phyloP scores from a whole-genome alignment of 2,329 filamentous ascomycete species.

The Chrysoporthe cubensis region DNA sequence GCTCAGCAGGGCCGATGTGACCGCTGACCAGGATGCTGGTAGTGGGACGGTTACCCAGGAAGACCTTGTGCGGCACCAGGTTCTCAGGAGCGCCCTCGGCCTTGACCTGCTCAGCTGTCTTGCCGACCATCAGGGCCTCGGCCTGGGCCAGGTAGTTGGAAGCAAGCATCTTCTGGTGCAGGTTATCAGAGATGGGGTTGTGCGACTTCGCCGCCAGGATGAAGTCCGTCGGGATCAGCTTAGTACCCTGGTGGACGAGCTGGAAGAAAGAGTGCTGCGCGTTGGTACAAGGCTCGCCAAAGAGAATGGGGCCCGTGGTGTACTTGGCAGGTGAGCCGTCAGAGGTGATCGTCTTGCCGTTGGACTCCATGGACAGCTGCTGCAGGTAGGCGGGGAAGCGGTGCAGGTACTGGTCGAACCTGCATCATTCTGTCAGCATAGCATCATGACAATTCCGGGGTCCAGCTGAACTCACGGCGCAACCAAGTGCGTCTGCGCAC shows the following conservation, averaged over 20 bases:
- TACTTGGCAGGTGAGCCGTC: slow-evolving; percentile 92
- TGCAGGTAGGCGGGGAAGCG: slow-evolving; percentile 99
- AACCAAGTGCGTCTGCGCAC: slow-evolving; percentile 95
- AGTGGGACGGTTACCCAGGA: slow-evolving; percentile 95
- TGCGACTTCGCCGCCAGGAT: slow-evolving; percentile 95
- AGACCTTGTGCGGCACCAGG: slow-evolving; percentile 97
- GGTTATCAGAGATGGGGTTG: slow-evolving; percentile 89
- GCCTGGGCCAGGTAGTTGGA: slow-evolving; percentile 92
- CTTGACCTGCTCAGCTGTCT: slow-evolving; percentile 79
- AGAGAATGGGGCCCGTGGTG: slow-evolving; percentile 91
- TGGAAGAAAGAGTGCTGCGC: slow-evolving; percentile 99
- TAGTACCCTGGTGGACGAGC: slow-evolving; percentile 97
- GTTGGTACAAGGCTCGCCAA: slow-evolving; percentile 98
- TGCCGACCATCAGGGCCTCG: slow-evolving; percentile 89
- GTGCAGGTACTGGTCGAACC: slow-evolving; percentile 98
- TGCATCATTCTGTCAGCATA: slow-evolving; percentile 39
- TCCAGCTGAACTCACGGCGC: slow-evolving; percentile 71
- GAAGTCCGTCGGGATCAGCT: slow-evolving; percentile 98
- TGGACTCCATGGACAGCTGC: slow-evolving; percentile 99
- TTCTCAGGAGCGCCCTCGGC: slow-evolving; percentile 73
- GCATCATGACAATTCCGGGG: slow-evolving; percentile 7
- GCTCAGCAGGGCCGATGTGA: slow-evolving; percentile 89
- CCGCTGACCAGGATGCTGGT: slow-evolving; percentile 90
- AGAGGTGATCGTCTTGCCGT: slow-evolving; percentile 95
- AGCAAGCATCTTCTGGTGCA: slow-evolving; percentile 95